phyloP scores from a whole-genome alignment of 208 protist species.

The Polymyxa betae region DNA sequence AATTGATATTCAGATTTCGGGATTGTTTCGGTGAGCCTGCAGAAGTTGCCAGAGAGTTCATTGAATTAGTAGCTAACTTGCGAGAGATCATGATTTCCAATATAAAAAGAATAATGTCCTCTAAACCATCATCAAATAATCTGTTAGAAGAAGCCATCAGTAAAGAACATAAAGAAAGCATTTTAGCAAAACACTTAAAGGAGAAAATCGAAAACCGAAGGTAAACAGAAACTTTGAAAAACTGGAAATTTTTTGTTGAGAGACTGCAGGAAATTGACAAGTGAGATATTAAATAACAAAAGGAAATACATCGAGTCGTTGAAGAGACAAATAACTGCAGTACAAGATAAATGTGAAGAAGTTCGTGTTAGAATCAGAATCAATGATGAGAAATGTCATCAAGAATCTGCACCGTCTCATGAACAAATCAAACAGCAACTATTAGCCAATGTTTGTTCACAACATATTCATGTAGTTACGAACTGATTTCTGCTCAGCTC shows the following conservation, averaged over 20 bases:
- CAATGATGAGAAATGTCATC: too few relatives aligned
- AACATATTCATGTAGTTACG: too few relatives aligned
- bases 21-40: not conserved
- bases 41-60: not conserved
- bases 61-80: constrained; percentile 11
- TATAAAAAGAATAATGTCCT: not conserved
- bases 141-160: constrained; percentile 5
- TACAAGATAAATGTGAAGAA: too few relatives aligned
- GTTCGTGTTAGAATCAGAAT: too few relatives aligned
- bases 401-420: too few relatives aligned
- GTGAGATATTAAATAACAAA: not conserved
- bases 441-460: too few relatives aligned
- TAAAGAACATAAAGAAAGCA: constrained; percentile 49
- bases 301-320: constrained; percentile 42
- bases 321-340: too few relatives aligned
- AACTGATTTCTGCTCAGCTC: not conserved
- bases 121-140: not conserved
- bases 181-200: not conserved
- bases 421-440: too few relatives aligned
- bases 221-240: not conserved
- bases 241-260: not conserved
- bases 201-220: constrained; percentile 2
- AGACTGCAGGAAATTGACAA: not conserved
- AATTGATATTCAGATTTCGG: not conserved
- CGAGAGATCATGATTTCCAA: constrained; percentile 29